Evolutionary conservation across 306 rosid genomes (phyloP), one percentile per base, ranked within the genome.

Genomic region (Fragaria ananassa): DNA sequence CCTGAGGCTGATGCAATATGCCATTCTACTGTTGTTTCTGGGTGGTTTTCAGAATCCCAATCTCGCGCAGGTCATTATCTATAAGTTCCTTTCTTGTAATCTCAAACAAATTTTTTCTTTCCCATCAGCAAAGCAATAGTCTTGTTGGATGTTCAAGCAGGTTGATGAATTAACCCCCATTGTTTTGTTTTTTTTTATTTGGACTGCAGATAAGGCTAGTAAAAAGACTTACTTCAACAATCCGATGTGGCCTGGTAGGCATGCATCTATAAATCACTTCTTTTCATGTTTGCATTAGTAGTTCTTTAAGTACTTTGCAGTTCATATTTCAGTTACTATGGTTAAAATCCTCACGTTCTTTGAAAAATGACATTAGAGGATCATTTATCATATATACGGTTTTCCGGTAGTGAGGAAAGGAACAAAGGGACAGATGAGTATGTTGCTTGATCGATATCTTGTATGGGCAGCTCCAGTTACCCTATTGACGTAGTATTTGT

Each of bases 221-320:
- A 86, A 85, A 76, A 51, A 5, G 41, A 80, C 76, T 72, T 96
- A 89, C 86, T 96, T 90, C 89, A 92, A 96, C 98, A 96, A 92
- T 78, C 99, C 98, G 6, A 91, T 96, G 99, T 96, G 99, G 98
- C 97, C 96, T 19, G 99, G 99, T 96, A 82, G 34, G 86, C 74
- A 11, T 71, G 51, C 51, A 11, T 25, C 41, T 73, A 34, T 53
- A 9, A 62, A 21, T 41, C 23, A 7, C 14, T 2, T 35, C 1
- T 64, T 25, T 51, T 23, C 68, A 4, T 83, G 44, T 49, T 65
- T 53, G 37, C 74, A 41, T 53, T 47, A 18, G 42, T 42, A 53
- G 23, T 44, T 53, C 15, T 51, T 60, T 15, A 4, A n/a, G 4
- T 42, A 8, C 15, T 25, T 49, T 10, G 34, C 42, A 58, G 41